These are phyloP conservation scores for Aureobasidium uvarum DNA, from an alignment of 2,329 filamentous ascomycete species.

Conservation along the genomic window DNA sequence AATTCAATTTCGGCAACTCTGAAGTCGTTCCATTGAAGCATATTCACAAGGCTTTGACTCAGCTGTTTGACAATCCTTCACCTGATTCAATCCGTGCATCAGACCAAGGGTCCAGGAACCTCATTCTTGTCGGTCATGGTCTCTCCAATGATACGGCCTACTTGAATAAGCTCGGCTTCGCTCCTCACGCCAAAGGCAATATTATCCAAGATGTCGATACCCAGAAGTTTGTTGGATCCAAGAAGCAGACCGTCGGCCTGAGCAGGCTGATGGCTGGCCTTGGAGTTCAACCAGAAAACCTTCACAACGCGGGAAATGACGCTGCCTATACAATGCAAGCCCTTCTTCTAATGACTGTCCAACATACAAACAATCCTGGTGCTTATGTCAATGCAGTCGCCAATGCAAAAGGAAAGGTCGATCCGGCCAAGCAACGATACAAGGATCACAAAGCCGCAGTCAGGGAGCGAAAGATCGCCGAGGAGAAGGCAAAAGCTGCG, in stretches of 20 bases:
- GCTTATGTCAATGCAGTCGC: constrained; percentile 10
- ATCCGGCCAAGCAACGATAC: constrained; percentile 14
- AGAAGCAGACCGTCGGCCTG: constrained; percentile 29
- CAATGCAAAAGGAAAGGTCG: background rate
- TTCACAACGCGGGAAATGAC: constrained; percentile 32
- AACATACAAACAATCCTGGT: constrained; percentile 26
- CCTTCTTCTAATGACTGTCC: constrained; percentile 31
- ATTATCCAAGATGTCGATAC: constrained; percentile 31
- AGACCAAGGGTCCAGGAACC: constrained; percentile 20
- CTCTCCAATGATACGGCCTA: constrained; percentile 31
- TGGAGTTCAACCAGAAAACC: constrained; percentile 20
- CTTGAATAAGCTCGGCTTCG: constrained; percentile 29
- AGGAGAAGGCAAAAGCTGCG: background rate
- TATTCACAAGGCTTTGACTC: constrained; percentile 28
- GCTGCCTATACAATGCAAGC: constrained; percentile 32
- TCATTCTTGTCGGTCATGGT: constrained; percentile 34
- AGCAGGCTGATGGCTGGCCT: constrained; percentile 28
- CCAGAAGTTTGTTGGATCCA: constrained; percentile 29
- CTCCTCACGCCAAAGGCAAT: constrained; percentile 21
- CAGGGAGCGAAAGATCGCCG: background rate
- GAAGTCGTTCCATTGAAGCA: constrained; percentile 29
- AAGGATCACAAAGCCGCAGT: background rate
- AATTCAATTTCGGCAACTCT: constrained; percentile 34
- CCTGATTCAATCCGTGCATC: constrained; percentile 6
- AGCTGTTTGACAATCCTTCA: constrained; percentile 20